phyloP scores from a whole-genome alignment of 73 alveolate genomes.

The Symbiodinium pilosum region DNA sequence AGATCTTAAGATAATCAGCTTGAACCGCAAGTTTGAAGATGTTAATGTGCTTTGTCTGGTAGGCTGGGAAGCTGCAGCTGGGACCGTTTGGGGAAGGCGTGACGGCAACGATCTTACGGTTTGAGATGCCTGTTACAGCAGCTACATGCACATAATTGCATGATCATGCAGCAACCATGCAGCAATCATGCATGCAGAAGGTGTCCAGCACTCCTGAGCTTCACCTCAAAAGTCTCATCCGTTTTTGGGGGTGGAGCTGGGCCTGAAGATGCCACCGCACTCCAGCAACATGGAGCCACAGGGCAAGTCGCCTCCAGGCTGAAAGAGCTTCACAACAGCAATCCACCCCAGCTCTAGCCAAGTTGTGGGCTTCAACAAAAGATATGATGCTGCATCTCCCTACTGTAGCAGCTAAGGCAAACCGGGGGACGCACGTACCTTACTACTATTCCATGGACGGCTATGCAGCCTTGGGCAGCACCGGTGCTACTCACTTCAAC shows the following conservation, averaged over 20 bases:
- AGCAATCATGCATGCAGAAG: not conserved
- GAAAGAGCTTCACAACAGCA: no score
- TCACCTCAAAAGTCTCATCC: not conserved
- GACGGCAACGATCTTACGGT: not conserved
- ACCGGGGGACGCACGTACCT: conserved; percentile 50
- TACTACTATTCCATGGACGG: conserved; percentile 40
- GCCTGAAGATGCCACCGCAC: conserved; percentile 18
- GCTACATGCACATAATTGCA: no score
- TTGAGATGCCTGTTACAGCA: not conserved
- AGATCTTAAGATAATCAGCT: no score
- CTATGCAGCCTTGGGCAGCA: conserved; percentile 68
- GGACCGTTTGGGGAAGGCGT: not conserved
- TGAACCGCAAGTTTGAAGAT: no score
- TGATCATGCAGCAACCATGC: no score
- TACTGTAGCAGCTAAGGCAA: conserved; percentile 17
- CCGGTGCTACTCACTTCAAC: conserved; percentile 35
- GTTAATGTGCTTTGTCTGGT: not conserved
- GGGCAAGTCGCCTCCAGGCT: not conserved
- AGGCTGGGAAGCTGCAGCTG: conserved; percentile 6
- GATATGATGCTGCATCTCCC: not conserved
- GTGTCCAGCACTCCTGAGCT: not conserved
- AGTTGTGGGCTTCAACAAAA: not conserved
- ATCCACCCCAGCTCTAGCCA: no score
- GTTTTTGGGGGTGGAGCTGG: conserved; percentile 68
- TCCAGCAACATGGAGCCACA: conserved; percentile 18